A percentile compares a stretch with the other conserved stretches of the same genome.
Evolutionary conservation across 2,329 filamentous ascomycete species (phyloP).

Genomic region (Botryosphaeria dothidea): DNA sequence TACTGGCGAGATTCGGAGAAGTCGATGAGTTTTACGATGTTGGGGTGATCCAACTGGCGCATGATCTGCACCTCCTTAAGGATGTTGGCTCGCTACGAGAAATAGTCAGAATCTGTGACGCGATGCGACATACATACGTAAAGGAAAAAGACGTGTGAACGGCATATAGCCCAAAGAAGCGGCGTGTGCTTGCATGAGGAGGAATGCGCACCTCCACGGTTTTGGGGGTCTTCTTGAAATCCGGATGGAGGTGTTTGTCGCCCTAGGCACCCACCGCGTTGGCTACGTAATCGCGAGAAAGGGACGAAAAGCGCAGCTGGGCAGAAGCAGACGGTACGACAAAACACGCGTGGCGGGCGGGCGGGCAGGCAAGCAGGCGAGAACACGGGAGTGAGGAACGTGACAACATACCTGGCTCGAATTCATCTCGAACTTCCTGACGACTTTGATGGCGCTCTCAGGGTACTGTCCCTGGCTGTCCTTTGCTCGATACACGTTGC

Average conservation of each 20-base stretch:
- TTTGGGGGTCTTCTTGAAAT: constrained; percentile 86
- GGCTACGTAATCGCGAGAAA: constrained; percentile 45
- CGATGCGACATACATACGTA: constrained; percentile 12
- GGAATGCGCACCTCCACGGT: constrained; percentile 84
- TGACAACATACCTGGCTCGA: constrained; percentile 84
- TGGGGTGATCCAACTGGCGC: constrained; percentile 93
- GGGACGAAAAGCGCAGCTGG: constrained; percentile 26
- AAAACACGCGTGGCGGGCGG: constrained; percentile 22
- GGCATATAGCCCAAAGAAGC: constrained; percentile 30
- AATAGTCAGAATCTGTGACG: constrained; percentile 43
- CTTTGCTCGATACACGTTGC: constrained; percentile 90
- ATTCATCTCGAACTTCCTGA: constrained; percentile 99
- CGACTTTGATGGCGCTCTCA: constrained; percentile 96
- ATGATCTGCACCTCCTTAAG: constrained; percentile 99
- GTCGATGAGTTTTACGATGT: constrained; percentile 90
- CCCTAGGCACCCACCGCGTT: constrained; percentile 66
- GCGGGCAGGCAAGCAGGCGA: constrained; percentile 3
- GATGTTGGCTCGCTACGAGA: constrained; percentile 83
- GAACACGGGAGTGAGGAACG: constrained; percentile 27
- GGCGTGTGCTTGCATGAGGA: constrained; percentile 24
- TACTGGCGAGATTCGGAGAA: constrained; percentile 93
- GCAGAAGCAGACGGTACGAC: constrained; percentile 21
- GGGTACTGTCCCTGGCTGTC: constrained; percentile 71
- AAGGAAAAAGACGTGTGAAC: constrained; percentile 19
- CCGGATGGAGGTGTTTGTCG: constrained; percentile 90